Conservation (phyloP, 1,284 basidiomycete species). For the Leccinum variabile region DNA sequence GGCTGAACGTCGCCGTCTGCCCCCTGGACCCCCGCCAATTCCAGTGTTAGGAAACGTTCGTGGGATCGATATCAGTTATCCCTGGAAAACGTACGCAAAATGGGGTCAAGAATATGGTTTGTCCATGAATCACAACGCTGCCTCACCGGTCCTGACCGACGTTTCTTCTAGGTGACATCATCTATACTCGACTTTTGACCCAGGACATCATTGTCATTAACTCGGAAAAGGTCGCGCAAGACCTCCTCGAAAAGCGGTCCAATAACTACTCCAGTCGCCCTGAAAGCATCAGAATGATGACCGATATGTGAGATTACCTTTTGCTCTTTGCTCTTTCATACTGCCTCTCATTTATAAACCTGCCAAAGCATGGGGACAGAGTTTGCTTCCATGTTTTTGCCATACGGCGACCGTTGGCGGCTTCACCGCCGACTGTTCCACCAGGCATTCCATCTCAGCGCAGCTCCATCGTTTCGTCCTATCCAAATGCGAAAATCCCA, state of each 20-base stretch:
- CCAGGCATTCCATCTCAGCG: constrained; percentile 23
- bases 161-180: constrained; percentile 17
- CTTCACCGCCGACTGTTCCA: constrained; percentile 32
- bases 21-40: constrained; percentile 20
- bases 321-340: neutral
- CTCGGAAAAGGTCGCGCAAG: constrained; percentile 26
- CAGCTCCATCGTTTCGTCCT: constrained; percentile 22
- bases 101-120: constrained; percentile 28
- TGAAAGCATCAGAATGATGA: neutral
- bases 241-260: constrained; percentile 23
- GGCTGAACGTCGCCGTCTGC: constrained; percentile 14
- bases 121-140: neutral
- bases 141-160: neutral
- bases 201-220: constrained; percentile 24
- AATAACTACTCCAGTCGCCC: neutral
- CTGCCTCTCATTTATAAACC: neutral
- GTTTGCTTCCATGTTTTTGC: constrained; percentile 27
- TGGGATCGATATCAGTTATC: constrained; percentile 6
- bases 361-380: constrained; percentile 20
- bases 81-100: constrained; percentile 25
- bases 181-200: constrained; percentile 24
- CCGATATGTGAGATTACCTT: neutral
- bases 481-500: constrained; percentile 24
- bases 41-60: too few relatives aligned
- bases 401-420: constrained; percentile 30